Base-by-base conservation (phyloP, 2,329 filamentous ascomycete genomes). In the Coniochaeta sp. region DNA sequence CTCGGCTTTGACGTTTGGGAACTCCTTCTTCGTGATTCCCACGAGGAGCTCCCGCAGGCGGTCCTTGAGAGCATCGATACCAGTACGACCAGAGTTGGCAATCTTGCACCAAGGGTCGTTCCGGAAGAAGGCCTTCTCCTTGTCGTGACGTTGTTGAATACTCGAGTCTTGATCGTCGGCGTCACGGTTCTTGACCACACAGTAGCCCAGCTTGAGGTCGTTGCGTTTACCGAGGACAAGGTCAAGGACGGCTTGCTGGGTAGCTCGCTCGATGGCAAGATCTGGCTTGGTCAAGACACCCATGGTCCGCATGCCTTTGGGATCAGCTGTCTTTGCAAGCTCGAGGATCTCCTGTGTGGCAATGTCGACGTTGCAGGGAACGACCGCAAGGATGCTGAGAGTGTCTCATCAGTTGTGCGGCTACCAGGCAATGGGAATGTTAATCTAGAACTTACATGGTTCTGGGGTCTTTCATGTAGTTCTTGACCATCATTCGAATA, bases 261-360 rank as follows among this genome's bases (percentile, higher is more conserved):
- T 76, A 0, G 71, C 71, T 0, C 67, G 60, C 56, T 83, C 80
- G 0, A 67, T 68, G 0, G 80, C 77, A 0, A 87, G 71, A 60
- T 89, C 86, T 0, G 83, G 80, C 64, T 88, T 88, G 0, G 85
- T 88, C 0, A 88, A 72, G 0, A 82, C 76, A 0, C 76, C 77
- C 8, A 82, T 66, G 0, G 79, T 82, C 0, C 79, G 64, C 4
- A 68, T 62, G 0, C 79, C 78, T 0, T 71, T 59, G 0, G 74
- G 72, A 14, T 82, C 80, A 2, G 67, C 71, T 12, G 69, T 61
- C 17, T 69, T 73, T 1, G 75, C 75, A 1, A 76, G 63, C 47
- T 71, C 70, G 6, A 78, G 61, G 14, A 78, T 72, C 28, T 72
- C 71, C 56, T 78, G 73, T 0, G 72, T 77, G 0, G 73, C 73